Percentiles rank a stretch among this genome's conserved stretches.
phyloP scores from a whole-genome alignment of 305 asterid genomes.

The Salvia sclarea region DNA sequence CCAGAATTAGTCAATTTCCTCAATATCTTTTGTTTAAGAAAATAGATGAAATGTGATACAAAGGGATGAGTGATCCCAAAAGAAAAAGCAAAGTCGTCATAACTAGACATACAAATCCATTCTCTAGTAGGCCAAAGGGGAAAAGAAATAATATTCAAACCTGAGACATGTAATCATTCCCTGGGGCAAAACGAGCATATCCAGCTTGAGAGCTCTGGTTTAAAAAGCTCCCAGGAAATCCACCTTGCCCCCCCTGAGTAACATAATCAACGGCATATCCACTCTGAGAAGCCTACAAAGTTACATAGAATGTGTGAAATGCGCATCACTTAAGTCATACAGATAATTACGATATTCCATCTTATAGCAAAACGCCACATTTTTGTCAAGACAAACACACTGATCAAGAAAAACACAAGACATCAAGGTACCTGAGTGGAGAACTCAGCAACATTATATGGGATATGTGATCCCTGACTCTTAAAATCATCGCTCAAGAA shows the following conservation, averaged over 20 bases:
- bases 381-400: not conserved
- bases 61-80: not conserved
- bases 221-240: constrained; percentile 77
- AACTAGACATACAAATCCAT: not conserved
- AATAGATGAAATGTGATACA: not conserved
- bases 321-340: not conserved
- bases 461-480: constrained; percentile 98
- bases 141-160: constrained; percentile 41
- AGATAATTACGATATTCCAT: constrained; percentile 14
- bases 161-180: constrained; percentile 99
- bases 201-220: constrained; percentile 95
- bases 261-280: constrained; percentile 85
- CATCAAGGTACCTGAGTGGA: constrained; percentile 76
- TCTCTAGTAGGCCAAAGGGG: not conserved
- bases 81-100: not conserved
- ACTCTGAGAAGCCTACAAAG: constrained; percentile 82
- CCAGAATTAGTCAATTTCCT: not conserved
- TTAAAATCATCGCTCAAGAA: constrained; percentile 94
- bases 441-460: constrained; percentile 81
- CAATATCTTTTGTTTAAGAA: not conserved
- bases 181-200: constrained; percentile 83
- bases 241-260: constrained; percentile 87
- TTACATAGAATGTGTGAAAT: constrained; percentile 24
- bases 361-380: constrained; percentile 16
- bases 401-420: constrained; percentile 2